Conservation (phyloP, 352 stramenopile species). For the Halophytophthora batemanensis region DNA sequence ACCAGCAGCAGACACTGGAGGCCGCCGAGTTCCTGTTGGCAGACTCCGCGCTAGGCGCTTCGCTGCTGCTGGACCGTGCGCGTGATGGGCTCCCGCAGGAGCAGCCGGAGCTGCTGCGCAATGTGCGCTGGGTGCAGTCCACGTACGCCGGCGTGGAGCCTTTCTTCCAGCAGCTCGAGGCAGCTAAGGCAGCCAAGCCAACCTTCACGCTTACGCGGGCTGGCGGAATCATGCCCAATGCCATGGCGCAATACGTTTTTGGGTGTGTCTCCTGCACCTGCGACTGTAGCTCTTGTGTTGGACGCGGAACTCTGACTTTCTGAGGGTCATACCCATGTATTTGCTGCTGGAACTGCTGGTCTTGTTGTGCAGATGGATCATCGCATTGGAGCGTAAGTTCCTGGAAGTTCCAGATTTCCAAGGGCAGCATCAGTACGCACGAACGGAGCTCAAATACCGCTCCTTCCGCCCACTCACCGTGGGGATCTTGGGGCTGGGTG, state of each 20-base stretch:
- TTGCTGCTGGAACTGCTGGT: neutral
- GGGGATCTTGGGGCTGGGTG: constrained; percentile 52
- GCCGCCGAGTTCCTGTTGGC: constrained; percentile 30
- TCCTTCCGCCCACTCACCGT: constrained; percentile 39
- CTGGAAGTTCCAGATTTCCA: constrained; percentile 34
- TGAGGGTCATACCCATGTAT: constrained; percentile 2
- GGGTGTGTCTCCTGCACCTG: constrained; percentile 15
- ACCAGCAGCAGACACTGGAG: constrained; percentile 21
- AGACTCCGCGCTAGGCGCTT: constrained; percentile 24
- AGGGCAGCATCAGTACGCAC: constrained; percentile 23
- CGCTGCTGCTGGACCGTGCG: constrained; percentile 22
- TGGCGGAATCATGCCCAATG: constrained; percentile 40
- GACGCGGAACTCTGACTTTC: constrained; percentile 15
- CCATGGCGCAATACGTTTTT: constrained; percentile 51
- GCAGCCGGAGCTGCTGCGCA: constrained; percentile 14
- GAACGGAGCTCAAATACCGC: constrained; percentile 25
- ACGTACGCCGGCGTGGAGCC: constrained; percentile 48
- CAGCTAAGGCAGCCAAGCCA: constrained; percentile 1
- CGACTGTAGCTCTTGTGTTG: constrained; percentile 2
- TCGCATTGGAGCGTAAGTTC: constrained; percentile 39
- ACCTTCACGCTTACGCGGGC: constrained; percentile 39
- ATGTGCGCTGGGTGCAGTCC: constrained; percentile 48
- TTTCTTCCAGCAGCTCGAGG: constrained; percentile 25
- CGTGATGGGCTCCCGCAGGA: constrained; percentile 3
- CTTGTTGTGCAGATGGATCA: constrained; percentile 9